Evolutionary conservation across 805 yeast species (phyloP).

Genomic region (Candida broadrunensis): DNA sequence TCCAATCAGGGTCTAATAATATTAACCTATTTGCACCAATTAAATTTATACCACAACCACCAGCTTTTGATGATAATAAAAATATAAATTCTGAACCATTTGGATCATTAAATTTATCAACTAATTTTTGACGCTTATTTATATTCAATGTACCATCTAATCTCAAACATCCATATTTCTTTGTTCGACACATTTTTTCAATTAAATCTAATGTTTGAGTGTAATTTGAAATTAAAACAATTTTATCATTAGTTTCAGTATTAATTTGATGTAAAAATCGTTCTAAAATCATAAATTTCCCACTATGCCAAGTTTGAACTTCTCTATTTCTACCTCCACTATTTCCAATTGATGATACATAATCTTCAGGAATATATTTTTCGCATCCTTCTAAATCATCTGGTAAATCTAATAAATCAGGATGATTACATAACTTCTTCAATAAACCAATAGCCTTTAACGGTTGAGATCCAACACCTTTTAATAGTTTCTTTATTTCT

Average conservation of each 20-base stretch:
- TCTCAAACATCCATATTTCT: slow-evolving; percentile 73
- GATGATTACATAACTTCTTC: slow-evolving; percentile 92
- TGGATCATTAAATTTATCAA: slow-evolving; percentile 89
- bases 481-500: slow-evolving; percentile 64
- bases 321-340: slow-evolving; percentile 58
- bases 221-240: slow-evolving; percentile 90
- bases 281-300: slow-evolving; percentile 81
- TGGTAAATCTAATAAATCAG: slow-evolving; percentile 74
- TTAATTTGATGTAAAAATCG: slow-evolving; percentile 77
- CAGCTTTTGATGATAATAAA: slow-evolving; percentile 90
- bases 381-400: slow-evolving; percentile 75
- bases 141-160: slow-evolving; percentile 92
- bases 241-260: slow-evolving; percentile 86
- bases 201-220: slow-evolving; percentile 92
- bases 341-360: slow-evolving; percentile 38
- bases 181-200: slow-evolving; percentile 76
- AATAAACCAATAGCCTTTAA: slow-evolving; percentile 84
- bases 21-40: slow-evolving; percentile 94
- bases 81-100: slow-evolving; percentile 85
- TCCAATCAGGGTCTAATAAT: slow-evolving; percentile 92
- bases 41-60: slow-evolving; percentile 97
- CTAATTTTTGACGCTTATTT: slow-evolving; percentile 88
- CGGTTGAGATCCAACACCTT: slow-evolving; percentile 75
- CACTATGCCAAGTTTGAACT: slow-evolving; percentile 78
- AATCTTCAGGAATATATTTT: slow-evolving; percentile 70